phyloP scores from a whole-genome alignment of 345 rosid genomes.

The Nephelium lappaceum region DNA sequence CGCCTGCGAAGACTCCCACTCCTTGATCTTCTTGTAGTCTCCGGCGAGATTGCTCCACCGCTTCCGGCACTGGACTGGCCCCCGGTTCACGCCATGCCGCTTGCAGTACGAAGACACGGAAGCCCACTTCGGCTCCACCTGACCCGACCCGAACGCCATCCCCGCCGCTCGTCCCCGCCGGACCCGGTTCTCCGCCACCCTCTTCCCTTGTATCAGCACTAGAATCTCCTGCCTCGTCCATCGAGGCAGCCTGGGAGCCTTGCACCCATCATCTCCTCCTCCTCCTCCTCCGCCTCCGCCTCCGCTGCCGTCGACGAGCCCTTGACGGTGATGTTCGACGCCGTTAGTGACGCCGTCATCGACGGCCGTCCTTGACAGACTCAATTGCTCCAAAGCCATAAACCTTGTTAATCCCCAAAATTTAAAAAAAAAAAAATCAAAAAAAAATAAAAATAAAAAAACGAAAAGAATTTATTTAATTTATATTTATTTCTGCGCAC shows the following conservation, averaged over 20 bases:
- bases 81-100: constrained; percentile 90
- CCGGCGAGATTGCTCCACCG: constrained; percentile 99
- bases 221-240: constrained; percentile 98
- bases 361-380: constrained; percentile 40
- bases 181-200: constrained; percentile 86
- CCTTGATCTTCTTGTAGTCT: constrained; percentile 91
- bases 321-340: constrained; percentile 34
- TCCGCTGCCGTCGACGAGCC: constrained; percentile 39
- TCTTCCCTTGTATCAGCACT: constrained; percentile 92
- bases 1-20: constrained; percentile 73
- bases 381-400: constrained; percentile 62
- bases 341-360: constrained; percentile 55
- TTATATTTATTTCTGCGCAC: constrained; percentile 31
- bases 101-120: constrained; percentile 88
- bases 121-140: constrained; percentile 92
- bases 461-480: neutral
- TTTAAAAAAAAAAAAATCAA: neutral
- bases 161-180: constrained; percentile 76
- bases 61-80: constrained; percentile 98
- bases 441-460: neutral
- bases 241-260: constrained; percentile 83
- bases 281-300: neutral
- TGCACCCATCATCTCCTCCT: constrained; percentile 52
- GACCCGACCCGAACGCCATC: constrained; percentile 67
- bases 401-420: constrained; percentile 7